phyloP scores from a whole-genome alignment of 2,329 filamentous ascomycete genomes.

The Akanthomyces dipterigenus region DNA sequence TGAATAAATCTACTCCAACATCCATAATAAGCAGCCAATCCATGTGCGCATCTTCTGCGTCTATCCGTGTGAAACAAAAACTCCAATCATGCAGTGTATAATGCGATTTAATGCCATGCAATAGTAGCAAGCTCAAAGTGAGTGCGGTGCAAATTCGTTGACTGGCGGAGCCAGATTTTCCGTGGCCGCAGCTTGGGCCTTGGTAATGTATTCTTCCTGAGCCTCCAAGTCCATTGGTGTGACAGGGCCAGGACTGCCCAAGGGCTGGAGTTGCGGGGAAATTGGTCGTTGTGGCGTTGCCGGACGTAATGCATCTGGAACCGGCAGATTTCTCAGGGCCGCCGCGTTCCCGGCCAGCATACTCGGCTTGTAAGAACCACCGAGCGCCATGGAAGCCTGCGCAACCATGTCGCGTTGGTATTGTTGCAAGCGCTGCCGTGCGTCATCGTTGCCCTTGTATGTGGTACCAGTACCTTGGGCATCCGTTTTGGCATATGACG shows the following conservation, averaged over 20 bases:
- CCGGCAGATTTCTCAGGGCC: slow-evolving; percentile 27
- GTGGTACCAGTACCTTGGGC: slow-evolving; percentile 24
- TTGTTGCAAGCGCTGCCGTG: slow-evolving; percentile 35
- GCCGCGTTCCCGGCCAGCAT: slow-evolving; percentile 23
- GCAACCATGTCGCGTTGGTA: slow-evolving; percentile 57
- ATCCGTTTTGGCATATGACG: slow-evolving; percentile 30
- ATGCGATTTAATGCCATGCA: not conserved
- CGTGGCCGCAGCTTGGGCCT: not conserved
- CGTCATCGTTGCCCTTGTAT: slow-evolving; percentile 11
- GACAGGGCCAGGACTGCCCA: slow-evolving; percentile 54
- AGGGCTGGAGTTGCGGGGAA: slow-evolving; percentile 43
- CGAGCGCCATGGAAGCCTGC: slow-evolving; percentile 43
- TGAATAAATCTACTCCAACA: not conserved
- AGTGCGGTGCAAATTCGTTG: slow-evolving; percentile 4
- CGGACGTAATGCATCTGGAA: slow-evolving; percentile 32
- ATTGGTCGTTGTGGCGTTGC: slow-evolving; percentile 36
- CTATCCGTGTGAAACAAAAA: not conserved
- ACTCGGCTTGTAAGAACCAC: slow-evolving; percentile 20
- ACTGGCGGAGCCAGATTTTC: not conserved
- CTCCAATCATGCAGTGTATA: slow-evolving; percentile 4
- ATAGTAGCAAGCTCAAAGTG: not conserved
- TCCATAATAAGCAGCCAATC: not conserved
- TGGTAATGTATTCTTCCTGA: slow-evolving; percentile 8
- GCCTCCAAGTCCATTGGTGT: slow-evolving; percentile 52
- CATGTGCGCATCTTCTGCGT: not conserved